Conservation (phyloP, 1,139 yeast species). For the Spencermartinsiella ligniputridi region DNA sequence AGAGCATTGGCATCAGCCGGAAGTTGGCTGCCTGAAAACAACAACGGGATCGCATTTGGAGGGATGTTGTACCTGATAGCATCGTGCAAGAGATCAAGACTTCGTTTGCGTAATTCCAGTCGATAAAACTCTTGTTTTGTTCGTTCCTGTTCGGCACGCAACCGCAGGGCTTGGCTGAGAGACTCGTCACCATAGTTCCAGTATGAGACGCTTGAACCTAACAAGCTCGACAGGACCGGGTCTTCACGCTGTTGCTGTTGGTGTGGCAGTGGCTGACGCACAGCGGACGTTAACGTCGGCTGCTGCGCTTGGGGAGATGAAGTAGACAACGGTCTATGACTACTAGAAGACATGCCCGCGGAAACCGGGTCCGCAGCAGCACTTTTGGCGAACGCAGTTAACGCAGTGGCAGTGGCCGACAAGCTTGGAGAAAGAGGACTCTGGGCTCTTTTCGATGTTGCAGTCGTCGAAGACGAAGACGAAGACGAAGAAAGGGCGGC, state of each 20-base stretch:
- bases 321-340: not conserved
- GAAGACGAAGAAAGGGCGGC: slow-evolving; percentile 1
- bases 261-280: slow-evolving; percentile 4
- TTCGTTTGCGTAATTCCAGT: slow-evolving; percentile 57
- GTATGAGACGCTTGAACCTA: slow-evolving; percentile 50
- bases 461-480: not conserved
- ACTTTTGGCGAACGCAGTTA: not conserved
- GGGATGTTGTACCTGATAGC: slow-evolving; percentile 69
- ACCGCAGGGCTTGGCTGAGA: slow-evolving; percentile 55
- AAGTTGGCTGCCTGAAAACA: slow-evolving; percentile 38
- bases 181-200: slow-evolving; percentile 66
- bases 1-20: slow-evolving; percentile 11
- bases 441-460: not conserved
- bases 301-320: not conserved
- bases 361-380: not conserved
- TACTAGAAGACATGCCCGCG: not conserved
- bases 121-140: slow-evolving; percentile 79
- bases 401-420: slow-evolving; percentile 1
- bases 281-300: not conserved
- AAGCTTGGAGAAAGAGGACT: not conserved
- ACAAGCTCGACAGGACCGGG: slow-evolving; percentile 31
- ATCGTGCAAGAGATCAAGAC: slow-evolving; percentile 56
- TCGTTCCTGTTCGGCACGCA: slow-evolving; percentile 72
- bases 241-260: slow-evolving; percentile 6
- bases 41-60: slow-evolving; percentile 53